Base-by-base conservation (phyloP, 176 grass and related monocot genomes). In the Avena eriantha region DNA sequence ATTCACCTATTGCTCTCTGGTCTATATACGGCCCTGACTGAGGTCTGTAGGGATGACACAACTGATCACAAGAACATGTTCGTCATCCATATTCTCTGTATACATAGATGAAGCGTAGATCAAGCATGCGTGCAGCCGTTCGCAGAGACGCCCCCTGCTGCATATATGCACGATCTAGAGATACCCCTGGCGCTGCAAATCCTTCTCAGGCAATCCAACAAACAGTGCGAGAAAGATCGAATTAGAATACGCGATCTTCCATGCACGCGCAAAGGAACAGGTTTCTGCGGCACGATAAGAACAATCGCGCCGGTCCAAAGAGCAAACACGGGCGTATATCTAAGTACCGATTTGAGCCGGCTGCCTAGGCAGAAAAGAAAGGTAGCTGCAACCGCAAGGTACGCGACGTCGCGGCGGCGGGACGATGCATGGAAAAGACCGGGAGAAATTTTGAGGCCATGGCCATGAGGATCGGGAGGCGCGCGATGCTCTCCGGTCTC, bases 301-400 rank as follows among this genome's bases (percentile, higher is more conserved):
- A 75, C 57, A 85, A 58, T 69, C 88, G 45, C 68, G 13, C 77
- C 16, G 48, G 77, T 85, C 87, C 69, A 53, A 53, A 34, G 82
- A 49, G 22, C 33, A 24, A 72, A 24, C 87, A 68, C 36, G 71
- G 21, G 16, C 4, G 19, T 39, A 34, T 21, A 45, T 45, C 14
- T 3, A 41, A 2, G 69, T 15, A 24, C 76, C 76, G 87, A 80
- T 35, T 67, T 7, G 21, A 31, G 68, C 47, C 58, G 77, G 82
- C 23, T 45, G 12, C 68, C 47, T 58, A 29, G 3, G 22, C 22
- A 51, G 21, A 69, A 43, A 58, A 66, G 10, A 2, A 14, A 1
- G 39, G 39, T 41, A 5, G 39, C 39, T 41, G 6, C 6, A 7
- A 5, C 39, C 39, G 39, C 4, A 41, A 41, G 6, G 39, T 41